Evolutionary conservation across 1,139 yeast genomes (phyloP).

Genomic region (Saccharomyces pastorianus): DNA sequence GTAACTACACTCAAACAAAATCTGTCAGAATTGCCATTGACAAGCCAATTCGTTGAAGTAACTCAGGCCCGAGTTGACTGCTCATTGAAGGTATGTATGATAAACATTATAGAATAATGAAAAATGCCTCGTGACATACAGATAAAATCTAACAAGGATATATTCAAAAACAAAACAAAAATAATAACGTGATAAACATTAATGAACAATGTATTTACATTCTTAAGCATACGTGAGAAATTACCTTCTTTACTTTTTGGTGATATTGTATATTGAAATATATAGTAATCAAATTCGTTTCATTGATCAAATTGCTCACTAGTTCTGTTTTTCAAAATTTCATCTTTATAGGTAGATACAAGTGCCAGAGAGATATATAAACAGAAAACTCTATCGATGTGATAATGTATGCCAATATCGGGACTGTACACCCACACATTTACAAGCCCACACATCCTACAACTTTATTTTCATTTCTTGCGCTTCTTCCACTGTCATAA

Average conservation of each 20-base stretch:
- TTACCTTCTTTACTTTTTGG: background rate
- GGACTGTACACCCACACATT: background rate
- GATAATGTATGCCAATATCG: too few relatives aligned
- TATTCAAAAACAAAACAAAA: slow-evolving; percentile 1
- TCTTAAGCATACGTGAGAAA: slow-evolving; percentile 2
- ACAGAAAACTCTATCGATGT: background rate
- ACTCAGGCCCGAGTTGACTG: background rate
- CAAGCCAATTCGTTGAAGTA: slow-evolving; percentile 12
- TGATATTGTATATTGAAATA: background rate
- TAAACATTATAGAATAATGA: slow-evolving; percentile 1
- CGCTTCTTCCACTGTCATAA: background rate
- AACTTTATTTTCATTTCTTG: background rate
- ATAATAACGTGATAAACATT: slow-evolving; percentile 11
- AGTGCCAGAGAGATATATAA: background rate
- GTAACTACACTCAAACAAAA: slow-evolving; percentile 57
- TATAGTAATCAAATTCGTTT: background rate
- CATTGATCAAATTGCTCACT: background rate
- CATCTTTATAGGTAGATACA: background rate
- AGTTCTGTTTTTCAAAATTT: background rate
- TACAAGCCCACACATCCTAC: background rate
- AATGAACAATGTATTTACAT: slow-evolving; percentile 15
- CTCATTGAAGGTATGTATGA: background rate
- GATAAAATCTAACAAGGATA: background rate
- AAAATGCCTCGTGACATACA: background rate
- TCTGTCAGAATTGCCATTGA: slow-evolving; percentile 39